Evolutionary conservation across 78 protist genomes (phyloP).

Genomic region (Creolimax fragrantissima): DNA sequence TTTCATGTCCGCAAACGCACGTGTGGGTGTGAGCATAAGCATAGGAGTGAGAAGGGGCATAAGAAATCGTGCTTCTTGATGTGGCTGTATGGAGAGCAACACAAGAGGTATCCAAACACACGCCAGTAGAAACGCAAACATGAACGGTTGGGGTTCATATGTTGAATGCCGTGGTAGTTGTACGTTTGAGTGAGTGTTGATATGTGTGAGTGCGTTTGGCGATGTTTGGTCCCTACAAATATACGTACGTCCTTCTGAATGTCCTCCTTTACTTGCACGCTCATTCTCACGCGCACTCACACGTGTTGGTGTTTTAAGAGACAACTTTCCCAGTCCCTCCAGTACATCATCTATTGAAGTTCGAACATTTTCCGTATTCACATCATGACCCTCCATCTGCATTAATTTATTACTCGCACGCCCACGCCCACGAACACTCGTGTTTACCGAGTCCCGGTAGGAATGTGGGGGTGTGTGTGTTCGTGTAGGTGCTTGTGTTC

Average conservation of each 20-base stretch:
- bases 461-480: background rate
- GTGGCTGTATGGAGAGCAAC: conserved; percentile 10
- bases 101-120: background rate
- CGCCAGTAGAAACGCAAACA: background rate
- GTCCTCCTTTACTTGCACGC: too few species aligned
- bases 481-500: background rate
- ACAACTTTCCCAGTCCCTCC: too few species aligned
- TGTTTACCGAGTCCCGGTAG: too few species aligned
- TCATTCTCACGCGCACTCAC: too few species aligned
- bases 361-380: too few species aligned
- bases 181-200: background rate
- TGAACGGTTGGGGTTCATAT: background rate
- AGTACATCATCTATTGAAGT: too few species aligned
- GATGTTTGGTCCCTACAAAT: too few species aligned
- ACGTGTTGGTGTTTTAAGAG: too few species aligned
- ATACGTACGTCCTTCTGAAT: too few species aligned
- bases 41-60: background rate
- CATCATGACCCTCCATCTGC: too few species aligned
- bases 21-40: background rate
- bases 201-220: background rate
- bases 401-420: too few species aligned
- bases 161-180: background rate
- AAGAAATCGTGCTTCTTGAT: conserved; percentile 7
- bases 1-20: background rate
- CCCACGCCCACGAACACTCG: too few species aligned